These are phyloP conservation scores for Cryptococcus neoformans DNA, from an alignment of 1,284 basidiomycete genomes.

Conservation along the genomic window DNA sequence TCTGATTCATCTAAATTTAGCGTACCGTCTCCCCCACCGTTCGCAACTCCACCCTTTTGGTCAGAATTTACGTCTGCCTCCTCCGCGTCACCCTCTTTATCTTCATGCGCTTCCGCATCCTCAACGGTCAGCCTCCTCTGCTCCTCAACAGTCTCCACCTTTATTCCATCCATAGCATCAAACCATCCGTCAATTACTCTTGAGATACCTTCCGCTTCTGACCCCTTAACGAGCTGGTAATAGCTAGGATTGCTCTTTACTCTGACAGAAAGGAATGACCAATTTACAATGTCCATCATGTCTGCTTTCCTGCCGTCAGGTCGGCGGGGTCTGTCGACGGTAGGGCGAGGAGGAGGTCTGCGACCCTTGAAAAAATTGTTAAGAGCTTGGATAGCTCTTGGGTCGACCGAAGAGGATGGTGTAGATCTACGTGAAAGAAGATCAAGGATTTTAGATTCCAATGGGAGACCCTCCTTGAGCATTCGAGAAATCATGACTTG, in stretches of 20 bases:
- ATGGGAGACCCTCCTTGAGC: conserved; percentile 77
- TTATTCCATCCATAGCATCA: conserved; percentile 7
- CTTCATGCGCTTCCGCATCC: neutral
- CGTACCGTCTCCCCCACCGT: neutral
- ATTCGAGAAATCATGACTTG: conserved; percentile 75
- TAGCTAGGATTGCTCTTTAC: conserved; percentile 78
- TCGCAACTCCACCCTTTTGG: conserved; percentile 3
- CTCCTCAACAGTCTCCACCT: conserved; percentile 1
- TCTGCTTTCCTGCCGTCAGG: conserved; percentile 61
- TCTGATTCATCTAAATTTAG: neutral
- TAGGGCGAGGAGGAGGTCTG: conserved; percentile 4
- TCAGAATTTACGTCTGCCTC: conserved; percentile 2
- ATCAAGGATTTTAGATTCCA: conserved; percentile 71
- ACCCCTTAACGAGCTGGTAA: conserved; percentile 60
- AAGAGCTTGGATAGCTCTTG: neutral
- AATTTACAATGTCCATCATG: conserved; percentile 70
- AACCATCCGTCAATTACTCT: conserved; percentile 61
- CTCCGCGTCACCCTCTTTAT: neutral
- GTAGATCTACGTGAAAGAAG: conserved; percentile 16
- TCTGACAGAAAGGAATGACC: conserved; percentile 74
- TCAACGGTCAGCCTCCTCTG: conserved; percentile 3
- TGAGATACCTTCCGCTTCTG: conserved; percentile 61
- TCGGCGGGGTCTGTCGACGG: conserved; percentile 21
- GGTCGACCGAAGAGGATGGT: conserved; percentile 8
- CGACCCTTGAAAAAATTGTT: neutral